phyloP scores from a whole-genome alignment of 768 basidiomycete species.

The Serendipita sp. region DNA sequence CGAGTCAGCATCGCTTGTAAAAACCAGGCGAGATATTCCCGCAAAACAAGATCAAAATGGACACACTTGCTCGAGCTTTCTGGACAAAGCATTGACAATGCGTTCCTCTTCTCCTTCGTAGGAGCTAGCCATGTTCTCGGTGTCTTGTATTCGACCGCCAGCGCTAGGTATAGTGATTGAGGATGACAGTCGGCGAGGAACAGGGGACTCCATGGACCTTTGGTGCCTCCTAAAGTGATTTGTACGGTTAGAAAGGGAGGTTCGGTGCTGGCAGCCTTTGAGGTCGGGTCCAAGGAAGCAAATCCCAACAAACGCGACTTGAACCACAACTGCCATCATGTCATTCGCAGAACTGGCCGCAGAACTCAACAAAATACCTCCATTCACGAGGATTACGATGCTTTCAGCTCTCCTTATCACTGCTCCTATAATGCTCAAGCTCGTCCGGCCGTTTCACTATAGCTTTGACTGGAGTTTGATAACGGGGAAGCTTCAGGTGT shows the following conservation, averaged over 20 bases:
- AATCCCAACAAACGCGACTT: no score
- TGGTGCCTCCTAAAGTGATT: not conserved
- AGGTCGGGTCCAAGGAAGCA: not conserved
- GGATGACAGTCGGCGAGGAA: slow-evolving; percentile 40
- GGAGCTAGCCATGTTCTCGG: slow-evolving; percentile 70
- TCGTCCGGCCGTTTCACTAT: not conserved
- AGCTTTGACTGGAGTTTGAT: not conserved
- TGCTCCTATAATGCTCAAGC: not conserved
- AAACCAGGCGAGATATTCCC: not conserved
- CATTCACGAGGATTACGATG: not conserved
- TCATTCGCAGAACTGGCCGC: not conserved
- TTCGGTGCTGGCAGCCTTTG: not conserved
- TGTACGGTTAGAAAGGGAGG: not conserved
- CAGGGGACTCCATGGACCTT: slow-evolving; percentile 26
- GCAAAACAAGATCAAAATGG: not conserved
- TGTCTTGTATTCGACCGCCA: slow-evolving; percentile 24
- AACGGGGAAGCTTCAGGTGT: not conserved
- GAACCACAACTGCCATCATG: not conserved
- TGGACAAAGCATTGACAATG: slow-evolving; percentile 65
- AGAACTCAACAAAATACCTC: slow-evolving; percentile 2
- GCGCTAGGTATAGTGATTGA: slow-evolving; percentile 26
- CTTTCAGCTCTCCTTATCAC: not conserved
- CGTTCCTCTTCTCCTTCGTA: slow-evolving; percentile 85
- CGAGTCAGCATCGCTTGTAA: not conserved
- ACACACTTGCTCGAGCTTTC: slow-evolving; percentile 68